Percentiles rank a stretch among this genome's conserved stretches.
These are phyloP conservation scores for Wickerhamomyces queroliae DNA, from an alignment of 805 yeast genomes.

Conservation along the genomic window DNA sequence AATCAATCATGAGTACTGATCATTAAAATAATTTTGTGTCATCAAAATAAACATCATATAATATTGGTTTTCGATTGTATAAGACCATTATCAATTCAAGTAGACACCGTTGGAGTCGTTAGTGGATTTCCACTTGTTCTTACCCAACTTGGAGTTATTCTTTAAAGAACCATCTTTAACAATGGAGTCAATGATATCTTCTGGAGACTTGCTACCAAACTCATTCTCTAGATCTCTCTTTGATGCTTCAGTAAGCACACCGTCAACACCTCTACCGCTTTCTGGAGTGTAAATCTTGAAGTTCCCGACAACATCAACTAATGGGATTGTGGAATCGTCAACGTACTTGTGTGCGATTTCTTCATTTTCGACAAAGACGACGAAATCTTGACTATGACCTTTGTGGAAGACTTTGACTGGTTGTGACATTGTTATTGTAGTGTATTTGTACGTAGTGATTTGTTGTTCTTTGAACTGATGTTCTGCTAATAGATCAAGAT, in stretches of 20 bases:
- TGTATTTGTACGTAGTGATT: background rate
- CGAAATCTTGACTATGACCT: constrained; percentile 60
- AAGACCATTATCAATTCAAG: background rate
- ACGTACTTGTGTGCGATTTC: constrained; percentile 42
- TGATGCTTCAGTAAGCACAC: constrained; percentile 68
- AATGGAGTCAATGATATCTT: constrained; percentile 55
- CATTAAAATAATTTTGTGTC: too few species aligned
- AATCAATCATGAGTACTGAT: constrained; percentile 10
- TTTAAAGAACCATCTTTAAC: constrained; percentile 54
- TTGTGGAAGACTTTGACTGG: constrained; percentile 54
- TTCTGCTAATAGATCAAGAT: too few species aligned
- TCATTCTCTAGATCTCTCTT: constrained; percentile 57
- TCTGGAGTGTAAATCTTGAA: constrained; percentile 61
- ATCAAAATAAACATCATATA: too few species aligned
- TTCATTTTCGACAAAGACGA: constrained; percentile 54
- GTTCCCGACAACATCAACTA: constrained; percentile 54
- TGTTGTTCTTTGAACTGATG: too few species aligned
- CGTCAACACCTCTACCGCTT: constrained; percentile 63
- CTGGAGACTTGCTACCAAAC: constrained; percentile 54
- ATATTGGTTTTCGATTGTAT: too few species aligned
- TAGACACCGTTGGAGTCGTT: constrained; percentile 39
- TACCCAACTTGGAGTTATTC: constrained; percentile 24
- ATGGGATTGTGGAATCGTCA: constrained; percentile 46
- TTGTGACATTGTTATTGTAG: constrained; percentile 16
- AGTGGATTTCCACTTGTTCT: constrained; percentile 29